Evolutionary conservation across 768 basidiomycete genomes (phyloP), one percentile per base, ranked within the genome.

Genomic region (Solioccasus polychromus): DNA sequence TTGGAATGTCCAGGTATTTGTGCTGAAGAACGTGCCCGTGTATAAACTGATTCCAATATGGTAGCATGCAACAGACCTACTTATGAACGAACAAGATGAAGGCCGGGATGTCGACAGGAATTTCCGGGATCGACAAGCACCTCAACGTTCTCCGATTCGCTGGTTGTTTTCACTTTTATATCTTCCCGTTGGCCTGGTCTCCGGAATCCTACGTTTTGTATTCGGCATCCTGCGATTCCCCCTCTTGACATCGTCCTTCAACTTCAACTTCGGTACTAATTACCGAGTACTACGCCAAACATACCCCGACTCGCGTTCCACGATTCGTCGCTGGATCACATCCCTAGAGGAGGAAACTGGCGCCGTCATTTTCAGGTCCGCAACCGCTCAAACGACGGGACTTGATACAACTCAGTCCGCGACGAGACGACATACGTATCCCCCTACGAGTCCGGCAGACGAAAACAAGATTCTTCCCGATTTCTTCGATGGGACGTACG

Each of bases 301-400:
- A 24, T 58, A 63, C 46, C 55, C 60, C 1, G 69, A 75, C 51
- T 67, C 78, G 3, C 67, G 69, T n/a, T 72, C 77, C 14, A 83
- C 80, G 0, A 75, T 80, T 0, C 89, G 89, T 51, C 73, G 83
- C 22, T 92, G 88, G 85, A 73, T 94, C 15, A 76, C 82, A 18
- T 79, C 83, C 24, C 73, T 93, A 5, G 90, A 94, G 62, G 88
- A 92, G 48, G 87, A 90, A 61, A 91, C 89, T 0, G 89, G 90
- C 5, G 88, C 88, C 0, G 67, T 82, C 14, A 80, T 73, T 44
- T 69, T 84, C 35, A 76, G 76, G 38, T 62, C 67, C 9, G 50
- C 60, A 10, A 66, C 68, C 7, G 56, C 65, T 17, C 60, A 70
- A 14, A 64, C 68, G 14, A 58, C 68, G n/a, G 66, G 68, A 15